Base-by-base conservation (phyloP, 345 rosid genomes). In the Psidium guajava region DNA sequence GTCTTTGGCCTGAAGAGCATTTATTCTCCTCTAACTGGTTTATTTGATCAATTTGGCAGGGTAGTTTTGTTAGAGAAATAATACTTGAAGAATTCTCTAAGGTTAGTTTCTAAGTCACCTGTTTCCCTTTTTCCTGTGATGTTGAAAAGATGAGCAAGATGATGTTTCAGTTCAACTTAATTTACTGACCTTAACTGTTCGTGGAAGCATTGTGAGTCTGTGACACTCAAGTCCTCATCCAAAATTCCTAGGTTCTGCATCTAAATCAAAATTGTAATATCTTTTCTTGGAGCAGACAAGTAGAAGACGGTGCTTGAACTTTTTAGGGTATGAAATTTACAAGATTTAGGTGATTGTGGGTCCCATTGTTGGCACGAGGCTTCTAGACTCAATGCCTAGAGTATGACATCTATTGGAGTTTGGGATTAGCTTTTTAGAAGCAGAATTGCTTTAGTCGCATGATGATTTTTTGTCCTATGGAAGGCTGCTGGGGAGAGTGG, bases 11-110 rank as follows among this genome's bases (percentile, higher is more conserved):
- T 25, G 64, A 73, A 14, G 83, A 82, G 61, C 24, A 20, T 27
- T 53, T 32, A 50, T 32, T 25, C 83, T 81, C 73, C 36, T 74
- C 55, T 42, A 27, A 81, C 82, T 87, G 47, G 57, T 18, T 56
- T 25, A 56, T 61, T 50, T 81, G 84, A 83, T 55, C 82, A 54
- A 85, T 84, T 87, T 91, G 85, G 85, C 92, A 96, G 99, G 99
- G 98, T 85, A 87, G 94, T 51, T 94, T 94, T 86, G 93, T 95
- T 85, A 94, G 98, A 91, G 98, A 96, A 87, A 93, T 96, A 87
- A 89, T 96, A 87, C 91, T 96, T 91, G 91, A 89, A 89, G 99
- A 96, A 89, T 89, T 95, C 54, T 95, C 98, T 14, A 96, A 96
- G 98, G 99, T 95, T 86, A 56, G 89, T 6, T 85, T 88, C 86